These are phyloP conservation scores for Croton laevigatus DNA, from an alignment of 441 rosid genomes.

Conservation along the genomic window DNA sequence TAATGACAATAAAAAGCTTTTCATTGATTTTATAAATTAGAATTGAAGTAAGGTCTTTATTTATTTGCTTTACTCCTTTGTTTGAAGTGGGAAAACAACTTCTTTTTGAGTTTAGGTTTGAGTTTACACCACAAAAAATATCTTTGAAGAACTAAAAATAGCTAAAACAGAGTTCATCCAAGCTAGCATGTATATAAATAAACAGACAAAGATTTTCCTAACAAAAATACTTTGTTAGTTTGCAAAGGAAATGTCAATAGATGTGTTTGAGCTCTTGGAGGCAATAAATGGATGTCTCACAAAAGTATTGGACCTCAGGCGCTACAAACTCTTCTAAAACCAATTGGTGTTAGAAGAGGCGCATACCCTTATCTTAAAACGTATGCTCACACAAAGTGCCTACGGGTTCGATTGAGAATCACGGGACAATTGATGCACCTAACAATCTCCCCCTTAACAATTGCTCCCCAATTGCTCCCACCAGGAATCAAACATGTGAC, in stretches of 20 bases:
- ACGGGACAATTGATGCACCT: too few relatives aligned
- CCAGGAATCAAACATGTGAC: too few relatives aligned
- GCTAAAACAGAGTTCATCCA: constrained; percentile 62
- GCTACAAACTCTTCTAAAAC: too few relatives aligned
- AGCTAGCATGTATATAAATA: constrained; percentile 45
- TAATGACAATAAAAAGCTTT: background rate
- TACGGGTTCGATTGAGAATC: too few relatives aligned
- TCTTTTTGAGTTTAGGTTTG: constrained; percentile 44
- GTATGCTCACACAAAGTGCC: too few relatives aligned
- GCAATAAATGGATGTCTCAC: constrained; percentile 36
- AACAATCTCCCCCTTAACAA: too few relatives aligned
- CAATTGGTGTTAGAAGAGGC: too few relatives aligned
- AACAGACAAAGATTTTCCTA: constrained; percentile 54
- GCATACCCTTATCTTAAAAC: too few relatives aligned
- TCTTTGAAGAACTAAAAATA: constrained; percentile 55
- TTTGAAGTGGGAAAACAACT: background rate
- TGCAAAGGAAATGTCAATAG: constrained; percentile 63
- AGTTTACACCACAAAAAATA: constrained; percentile 51
- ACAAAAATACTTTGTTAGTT: constrained; percentile 56
- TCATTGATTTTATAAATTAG: background rate
- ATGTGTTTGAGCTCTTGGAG: constrained; percentile 36
- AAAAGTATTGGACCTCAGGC: too few relatives aligned
- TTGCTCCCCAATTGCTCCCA: too few relatives aligned
- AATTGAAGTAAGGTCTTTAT: background rate
- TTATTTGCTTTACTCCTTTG: background rate